phyloP scores from a whole-genome alignment of 2,329 filamentous ascomycete genomes.

The Sclerotinia sclerotiorum region DNA sequence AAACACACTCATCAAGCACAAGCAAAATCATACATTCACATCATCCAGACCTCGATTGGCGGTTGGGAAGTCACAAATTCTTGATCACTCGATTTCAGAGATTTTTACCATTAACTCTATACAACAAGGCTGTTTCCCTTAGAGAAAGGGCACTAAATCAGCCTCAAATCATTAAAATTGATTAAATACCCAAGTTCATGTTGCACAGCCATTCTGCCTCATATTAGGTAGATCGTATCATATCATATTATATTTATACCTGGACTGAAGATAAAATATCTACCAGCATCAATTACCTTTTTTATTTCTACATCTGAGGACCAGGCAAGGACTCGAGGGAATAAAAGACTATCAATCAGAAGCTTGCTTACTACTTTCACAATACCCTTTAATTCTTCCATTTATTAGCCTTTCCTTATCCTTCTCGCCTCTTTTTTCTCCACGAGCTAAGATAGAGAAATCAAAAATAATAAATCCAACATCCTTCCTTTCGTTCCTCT shows the following conservation, averaged over 20 bases:
- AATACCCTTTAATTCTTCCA: neutral
- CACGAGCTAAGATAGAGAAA: neutral
- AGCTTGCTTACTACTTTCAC: neutral
- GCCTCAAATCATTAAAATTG: neutral
- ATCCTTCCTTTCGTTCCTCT: neutral
- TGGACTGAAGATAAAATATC: neutral
- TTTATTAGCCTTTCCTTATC: neutral
- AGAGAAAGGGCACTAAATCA: neutral
- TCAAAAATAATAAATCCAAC: neutral
- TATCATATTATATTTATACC: neutral
- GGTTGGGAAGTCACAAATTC: neutral
- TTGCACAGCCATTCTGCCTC: neutral
- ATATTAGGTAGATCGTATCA: neutral
- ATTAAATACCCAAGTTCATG: neutral
- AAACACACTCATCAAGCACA: neutral
- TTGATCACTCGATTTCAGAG: neutral
- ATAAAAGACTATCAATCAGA: neutral
- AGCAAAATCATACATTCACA: neutral
- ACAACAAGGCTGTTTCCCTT: neutral
- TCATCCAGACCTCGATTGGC: neutral
- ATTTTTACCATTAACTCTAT: neutral
- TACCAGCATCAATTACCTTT: neutral
- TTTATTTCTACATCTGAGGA: neutral
- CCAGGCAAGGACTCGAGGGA: neutral
- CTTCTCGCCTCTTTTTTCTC: conserved; percentile 10